Evolutionary conservation across 208 protist species (phyloP).

Genomic region (Leishmania turanica): DNA sequence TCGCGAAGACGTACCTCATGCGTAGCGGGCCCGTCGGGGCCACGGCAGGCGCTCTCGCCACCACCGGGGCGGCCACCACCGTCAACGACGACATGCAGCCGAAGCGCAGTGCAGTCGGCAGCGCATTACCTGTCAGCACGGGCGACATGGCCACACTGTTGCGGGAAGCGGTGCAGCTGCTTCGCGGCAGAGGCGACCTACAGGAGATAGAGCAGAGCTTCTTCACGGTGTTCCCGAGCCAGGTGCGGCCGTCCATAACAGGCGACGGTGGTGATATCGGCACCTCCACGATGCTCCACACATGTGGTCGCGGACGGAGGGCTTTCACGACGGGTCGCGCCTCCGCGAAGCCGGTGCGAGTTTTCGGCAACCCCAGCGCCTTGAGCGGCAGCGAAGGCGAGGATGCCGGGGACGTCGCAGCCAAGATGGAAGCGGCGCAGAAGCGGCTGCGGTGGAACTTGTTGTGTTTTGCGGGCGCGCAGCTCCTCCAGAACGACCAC

Average conservation of each 20-base stretch:
- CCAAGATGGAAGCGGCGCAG: slow-evolving; percentile 22
- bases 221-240: slow-evolving; percentile 36
- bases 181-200: slow-evolving; percentile 40
- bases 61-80: not conserved
- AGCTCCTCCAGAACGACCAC: slow-evolving; percentile 41
- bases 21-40: not conserved
- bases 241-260: slow-evolving; percentile 3
- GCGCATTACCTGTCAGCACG: not conserved
- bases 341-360: not conserved
- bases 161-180: slow-evolving; percentile 44
- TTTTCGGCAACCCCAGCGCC: not conserved
- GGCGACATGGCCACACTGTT: slow-evolving; percentile 21
- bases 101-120: slow-evolving; percentile 1
- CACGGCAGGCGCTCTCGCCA: not conserved
- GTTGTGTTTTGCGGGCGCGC: slow-evolving; percentile 38
- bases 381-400: not conserved
- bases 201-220: slow-evolving; percentile 50
- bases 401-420: slow-evolving; percentile 6
- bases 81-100: not conserved
- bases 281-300: not conserved
- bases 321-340: not conserved
- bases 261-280: not conserved
- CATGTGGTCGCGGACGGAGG: not conserved
- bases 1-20: slow-evolving; percentile 17
- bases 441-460: slow-evolving; percentile 59